Conservation (phyloP, 495 filamentous ascomycete species). For the Daldinia vernicosa region DNA sequence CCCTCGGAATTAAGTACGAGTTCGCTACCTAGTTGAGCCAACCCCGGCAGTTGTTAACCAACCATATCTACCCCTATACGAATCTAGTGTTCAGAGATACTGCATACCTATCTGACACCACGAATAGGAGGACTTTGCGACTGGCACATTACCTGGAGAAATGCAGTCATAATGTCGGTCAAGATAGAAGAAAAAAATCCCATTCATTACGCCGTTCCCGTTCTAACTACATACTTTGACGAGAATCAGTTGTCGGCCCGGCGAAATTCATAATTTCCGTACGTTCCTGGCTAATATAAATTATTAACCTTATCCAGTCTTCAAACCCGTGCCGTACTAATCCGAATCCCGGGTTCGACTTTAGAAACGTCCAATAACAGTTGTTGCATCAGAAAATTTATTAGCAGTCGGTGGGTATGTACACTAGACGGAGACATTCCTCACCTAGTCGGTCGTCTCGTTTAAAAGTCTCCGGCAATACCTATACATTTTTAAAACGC, state of each 20-base stretch:
- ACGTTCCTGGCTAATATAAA: background rate
- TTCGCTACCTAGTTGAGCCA: constrained; percentile 2
- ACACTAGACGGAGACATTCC: background rate
- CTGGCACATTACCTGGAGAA: background rate
- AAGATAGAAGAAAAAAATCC: constrained; percentile 9
- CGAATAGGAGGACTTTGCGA: background rate
- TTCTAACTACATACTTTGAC: too few species aligned
- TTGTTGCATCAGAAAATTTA: background rate
- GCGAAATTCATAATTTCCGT: too few species aligned
- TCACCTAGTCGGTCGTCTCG: background rate
- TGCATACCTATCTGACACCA: background rate
- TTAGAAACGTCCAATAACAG: background rate
- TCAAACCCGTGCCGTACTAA: background rate
- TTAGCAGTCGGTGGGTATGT: background rate
- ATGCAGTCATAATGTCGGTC: constrained; percentile 34
- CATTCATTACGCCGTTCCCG: too few species aligned
- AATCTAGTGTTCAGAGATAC: background rate
- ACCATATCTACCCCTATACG: constrained; percentile 19
- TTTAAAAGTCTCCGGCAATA: too few species aligned
- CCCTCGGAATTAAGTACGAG: constrained; percentile 26
- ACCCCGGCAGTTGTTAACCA: background rate
- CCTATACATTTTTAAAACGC: too few species aligned
- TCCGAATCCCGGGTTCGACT: background rate
- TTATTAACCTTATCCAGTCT: background rate
- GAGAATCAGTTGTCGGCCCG: too few species aligned